Percentiles rank a stretch among this genome's conserved stretches.
phyloP scores from a whole-genome alignment of 306 rosid genomes.

The Vachellia pachyceras region DNA sequence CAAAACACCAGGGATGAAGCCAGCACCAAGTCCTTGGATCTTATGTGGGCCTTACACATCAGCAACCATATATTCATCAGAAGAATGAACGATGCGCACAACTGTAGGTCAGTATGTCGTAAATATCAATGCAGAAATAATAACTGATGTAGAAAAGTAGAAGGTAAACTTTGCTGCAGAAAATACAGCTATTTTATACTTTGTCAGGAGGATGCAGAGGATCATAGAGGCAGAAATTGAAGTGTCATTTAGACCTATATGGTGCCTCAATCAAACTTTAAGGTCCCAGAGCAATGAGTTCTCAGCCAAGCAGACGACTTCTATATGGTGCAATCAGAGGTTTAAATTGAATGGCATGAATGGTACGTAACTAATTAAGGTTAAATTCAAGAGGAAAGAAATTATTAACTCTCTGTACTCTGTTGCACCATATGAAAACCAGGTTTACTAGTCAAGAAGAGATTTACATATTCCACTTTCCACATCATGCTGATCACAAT shows the following conservation, averaged over 20 bases:
- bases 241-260: background rate
- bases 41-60: constrained; percentile 83
- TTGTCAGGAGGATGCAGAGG: background rate
- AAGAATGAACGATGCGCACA: constrained; percentile 17
- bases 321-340: background rate
- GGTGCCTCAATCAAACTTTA: background rate
- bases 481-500: background rate
- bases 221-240: background rate
- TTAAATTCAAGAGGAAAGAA: background rate
- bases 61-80: constrained; percentile 40
- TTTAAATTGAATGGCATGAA: background rate
- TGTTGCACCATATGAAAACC: background rate
- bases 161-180: background rate
- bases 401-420: background rate
- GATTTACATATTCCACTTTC: constrained; percentile 1
- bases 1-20: constrained; percentile 95
- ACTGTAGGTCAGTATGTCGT: background rate
- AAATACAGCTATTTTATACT: background rate
- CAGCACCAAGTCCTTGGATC: constrained; percentile 99
- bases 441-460: background rate
- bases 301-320: background rate
- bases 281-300: background rate
- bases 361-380: background rate
- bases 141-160: too few relatives aligned
- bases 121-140: constrained; percentile 23